phyloP scores from a whole-genome alignment of 805 yeast species.

The Candida palmyrensis region DNA sequence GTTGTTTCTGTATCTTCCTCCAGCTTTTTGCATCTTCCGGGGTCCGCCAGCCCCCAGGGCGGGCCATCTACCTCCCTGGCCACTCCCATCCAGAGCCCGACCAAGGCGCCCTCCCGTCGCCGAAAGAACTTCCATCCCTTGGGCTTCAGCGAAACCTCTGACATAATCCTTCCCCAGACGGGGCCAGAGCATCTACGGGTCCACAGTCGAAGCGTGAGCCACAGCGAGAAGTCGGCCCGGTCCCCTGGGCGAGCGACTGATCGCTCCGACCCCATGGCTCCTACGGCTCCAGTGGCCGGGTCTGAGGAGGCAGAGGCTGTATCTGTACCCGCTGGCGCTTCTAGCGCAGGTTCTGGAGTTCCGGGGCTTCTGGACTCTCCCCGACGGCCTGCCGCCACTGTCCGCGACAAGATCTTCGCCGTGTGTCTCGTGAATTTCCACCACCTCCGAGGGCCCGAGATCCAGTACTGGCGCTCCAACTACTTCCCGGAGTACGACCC shows the following conservation, averaged over 20 bases:
- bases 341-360: not conserved
- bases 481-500: conserved; percentile 30
- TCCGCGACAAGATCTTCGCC: conserved; percentile 58
- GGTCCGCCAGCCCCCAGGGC: not conserved
- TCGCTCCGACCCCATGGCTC: not conserved
- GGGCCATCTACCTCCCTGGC: conserved; percentile 1
- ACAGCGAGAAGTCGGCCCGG: too few relatives aligned
- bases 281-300: not conserved
- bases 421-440: conserved; percentile 90
- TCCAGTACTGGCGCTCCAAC: conserved; percentile 77
- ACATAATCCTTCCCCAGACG: too few relatives aligned
- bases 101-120: not conserved
- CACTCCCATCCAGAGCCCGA: not conserved
- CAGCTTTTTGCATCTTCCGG: too few relatives aligned
- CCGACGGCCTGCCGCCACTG: conserved; percentile 1
- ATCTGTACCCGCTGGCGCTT: not conserved
- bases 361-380: not conserved
- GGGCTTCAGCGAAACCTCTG: too few relatives aligned
- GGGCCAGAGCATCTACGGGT: too few relatives aligned
- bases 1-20: too few relatives aligned
- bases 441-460: conserved; percentile 88
- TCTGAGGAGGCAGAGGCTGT: too few relatives aligned
- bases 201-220: too few relatives aligned
- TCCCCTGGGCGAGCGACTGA: too few relatives aligned
- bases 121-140: too few relatives aligned